Base-by-base conservation (phyloP, 1,284 basidiomycete species). In the Boletellus deceptivus region DNA sequence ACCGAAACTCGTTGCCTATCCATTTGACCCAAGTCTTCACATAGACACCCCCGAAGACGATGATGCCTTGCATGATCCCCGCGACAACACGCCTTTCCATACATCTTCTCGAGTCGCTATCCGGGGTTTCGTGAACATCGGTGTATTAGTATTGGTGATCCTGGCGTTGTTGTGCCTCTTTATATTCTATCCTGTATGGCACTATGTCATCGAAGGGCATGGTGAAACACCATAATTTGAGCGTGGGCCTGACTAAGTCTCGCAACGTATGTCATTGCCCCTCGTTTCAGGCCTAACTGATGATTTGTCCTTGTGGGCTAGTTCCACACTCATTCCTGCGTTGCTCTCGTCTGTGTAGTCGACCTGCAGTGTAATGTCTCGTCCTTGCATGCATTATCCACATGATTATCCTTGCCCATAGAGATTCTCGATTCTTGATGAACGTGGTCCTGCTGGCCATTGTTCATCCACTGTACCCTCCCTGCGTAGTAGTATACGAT, bases 121-220 rank as follows among this genome's bases (percentile, higher is more conserved):
- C 57, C 70, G 85, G 43, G 84, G 84, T 0, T 34, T 85, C 5
- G 47, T 74, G 46, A 86, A 87, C 60, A 67, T 87, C 27, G 71
- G 76, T 9, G 77, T 82, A 44, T 67, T 87, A n/a, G 3, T 78
- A 9, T 1, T 79, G 9, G 72, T 86, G 31, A 68, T 79, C 11
- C 13, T 70, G 5, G 75, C 70, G 6, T 62, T 88, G 33, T 63
- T 87, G 34, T 69, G 68, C 46, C 79, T 94, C 7, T 95, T 94
- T 65, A 80, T 86, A 22, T 81, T 83, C 39, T 93, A 91, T 61
- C 92, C 92, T 3, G 81, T 94, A 60, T 64, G 91, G 59, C 70
- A 55, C 43, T 62, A 43, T 38, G 5, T 43, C 17, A 20, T 50
- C 3, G 41, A 46, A 16, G 40, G 29, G 3, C 29, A 63, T 9